Conservation (phyloP, 768 basidiomycete species). For the Kwoniella heveanensis region DNA sequence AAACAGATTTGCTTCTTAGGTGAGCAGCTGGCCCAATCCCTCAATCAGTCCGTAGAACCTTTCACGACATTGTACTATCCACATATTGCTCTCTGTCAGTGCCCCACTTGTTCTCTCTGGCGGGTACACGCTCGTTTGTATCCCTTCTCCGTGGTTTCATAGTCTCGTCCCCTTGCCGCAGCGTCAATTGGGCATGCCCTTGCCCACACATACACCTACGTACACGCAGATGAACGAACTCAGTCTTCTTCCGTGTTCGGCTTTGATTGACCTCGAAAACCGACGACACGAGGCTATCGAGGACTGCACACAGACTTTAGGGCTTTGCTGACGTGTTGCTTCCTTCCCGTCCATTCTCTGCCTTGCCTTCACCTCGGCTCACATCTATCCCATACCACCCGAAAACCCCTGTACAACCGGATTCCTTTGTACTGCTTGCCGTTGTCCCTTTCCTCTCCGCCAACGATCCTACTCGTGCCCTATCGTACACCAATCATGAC, state of each 20-base stretch:
- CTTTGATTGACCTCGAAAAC: neutral
- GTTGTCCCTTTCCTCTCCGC: neutral
- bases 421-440: slow-evolving; percentile 9
- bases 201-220: neutral
- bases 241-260: neutral
- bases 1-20: neutral
- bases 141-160: no score
- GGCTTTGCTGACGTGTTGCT: slow-evolving; percentile 17
- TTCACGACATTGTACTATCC: no score
- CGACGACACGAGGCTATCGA: slow-evolving; percentile 1
- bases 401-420: no score
- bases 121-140: no score
- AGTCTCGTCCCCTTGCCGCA: neutral
- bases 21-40: neutral
- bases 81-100: no score
- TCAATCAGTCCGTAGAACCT: neutral
- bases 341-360: slow-evolving; percentile 7
- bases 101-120: no score
- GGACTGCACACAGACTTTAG: neutral
- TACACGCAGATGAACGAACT: neutral
- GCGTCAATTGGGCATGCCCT: no score
- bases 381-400: neutral
- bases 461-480: neutral
- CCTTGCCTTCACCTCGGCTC: neutral
- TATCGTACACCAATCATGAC: neutral